These are phyloP conservation scores for Globisporangium parvum DNA, from an alignment of 352 stramenopile genomes.

Conservation along the genomic window DNA sequence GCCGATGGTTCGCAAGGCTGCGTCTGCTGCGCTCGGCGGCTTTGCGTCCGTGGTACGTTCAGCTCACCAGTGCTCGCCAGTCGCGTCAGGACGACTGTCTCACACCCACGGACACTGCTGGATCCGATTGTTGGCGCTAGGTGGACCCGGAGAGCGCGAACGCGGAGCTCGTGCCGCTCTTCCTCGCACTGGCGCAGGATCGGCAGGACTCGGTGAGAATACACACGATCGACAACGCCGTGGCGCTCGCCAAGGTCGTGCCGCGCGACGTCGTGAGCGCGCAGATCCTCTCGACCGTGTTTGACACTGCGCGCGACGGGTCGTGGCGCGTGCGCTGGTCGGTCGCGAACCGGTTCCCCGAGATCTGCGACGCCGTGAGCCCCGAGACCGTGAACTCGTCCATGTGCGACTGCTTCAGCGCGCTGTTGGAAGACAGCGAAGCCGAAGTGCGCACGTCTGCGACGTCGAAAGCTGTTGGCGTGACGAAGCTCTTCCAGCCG, in stretches of 20 bases:
- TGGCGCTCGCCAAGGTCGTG: conserved; percentile 89
- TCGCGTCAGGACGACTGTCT: neutral
- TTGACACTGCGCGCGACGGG: conserved; percentile 91
- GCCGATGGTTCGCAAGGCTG: conserved; percentile 95
- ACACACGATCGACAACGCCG: conserved; percentile 96
- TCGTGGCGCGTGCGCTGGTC: conserved; percentile 98
- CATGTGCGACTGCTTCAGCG: conserved; percentile 87
- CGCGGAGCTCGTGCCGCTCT: conserved; percentile 81
- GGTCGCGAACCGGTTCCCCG: conserved; percentile 94
- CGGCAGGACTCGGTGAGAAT: conserved; percentile 96
- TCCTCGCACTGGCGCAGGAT: conserved; percentile 79
- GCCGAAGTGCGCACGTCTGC: conserved; percentile 95
- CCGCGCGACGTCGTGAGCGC: conserved; percentile 58
- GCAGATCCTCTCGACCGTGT: conserved; percentile 87
- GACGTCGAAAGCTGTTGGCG: conserved; percentile 84
- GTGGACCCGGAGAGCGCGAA: conserved; percentile 58
- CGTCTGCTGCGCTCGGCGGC: conserved; percentile 81
- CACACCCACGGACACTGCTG: neutral
- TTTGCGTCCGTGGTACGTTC: conserved; percentile 67
- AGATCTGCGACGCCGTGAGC: conserved; percentile 88
- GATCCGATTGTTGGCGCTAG: conserved; percentile 12
- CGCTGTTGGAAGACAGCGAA: conserved; percentile 95
- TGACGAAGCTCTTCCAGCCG: conserved; percentile 48
- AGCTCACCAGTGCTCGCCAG: neutral
- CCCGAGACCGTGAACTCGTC: conserved; percentile 60